Evolutionary conservation across 441 rosid genomes (phyloP).

Genomic region (Croton laevigatus): DNA sequence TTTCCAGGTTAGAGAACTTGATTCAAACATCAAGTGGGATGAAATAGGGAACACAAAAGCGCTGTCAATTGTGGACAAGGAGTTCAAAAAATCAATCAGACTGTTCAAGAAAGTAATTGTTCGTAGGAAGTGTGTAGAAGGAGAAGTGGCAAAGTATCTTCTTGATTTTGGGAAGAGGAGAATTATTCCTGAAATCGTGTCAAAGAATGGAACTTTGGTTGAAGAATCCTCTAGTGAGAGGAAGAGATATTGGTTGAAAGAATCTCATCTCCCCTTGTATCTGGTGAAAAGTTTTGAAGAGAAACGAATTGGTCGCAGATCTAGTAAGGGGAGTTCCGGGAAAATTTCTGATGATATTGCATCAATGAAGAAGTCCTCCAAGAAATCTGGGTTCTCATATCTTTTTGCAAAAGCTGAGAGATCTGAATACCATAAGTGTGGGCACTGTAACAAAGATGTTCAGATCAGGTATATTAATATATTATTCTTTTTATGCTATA

Average conservation of each 20-base stretch:
- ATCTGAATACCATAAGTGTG: conserved; percentile 60
- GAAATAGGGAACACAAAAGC: conserved; percentile 68
- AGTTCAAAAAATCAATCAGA: conserved; percentile 69
- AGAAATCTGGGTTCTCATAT: conserved; percentile 61
- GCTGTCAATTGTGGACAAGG: conserved; percentile 60
- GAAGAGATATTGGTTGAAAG: conserved; percentile 85
- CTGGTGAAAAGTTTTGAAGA: conserved; percentile 90
- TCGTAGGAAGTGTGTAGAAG: conserved; percentile 71
- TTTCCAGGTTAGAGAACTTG: conserved; percentile 83
- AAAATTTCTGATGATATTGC: conserved; percentile 39
- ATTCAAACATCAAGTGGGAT: conserved; percentile 79
- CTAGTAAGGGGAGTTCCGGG: conserved; percentile 41
- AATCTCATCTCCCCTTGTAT: conserved; percentile 81
- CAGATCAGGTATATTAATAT: conserved; percentile 51
- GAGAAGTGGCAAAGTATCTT: conserved; percentile 66
- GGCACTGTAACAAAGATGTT: conserved; percentile 78
- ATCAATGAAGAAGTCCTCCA: conserved; percentile 37
- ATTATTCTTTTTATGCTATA: conserved; percentile 1
- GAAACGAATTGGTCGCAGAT: conserved; percentile 69
- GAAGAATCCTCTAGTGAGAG: conserved; percentile 90
- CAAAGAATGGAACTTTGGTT: conserved; percentile 58
- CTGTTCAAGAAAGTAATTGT: conserved; percentile 80
- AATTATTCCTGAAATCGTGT: conserved; percentile 70
- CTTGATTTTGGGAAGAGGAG: conserved; percentile 98
- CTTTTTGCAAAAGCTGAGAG: conserved; percentile 81